Conservation (phyloP, 2,329 filamentous ascomycete genomes). For the Paracoccidioides lutzii region DNA sequence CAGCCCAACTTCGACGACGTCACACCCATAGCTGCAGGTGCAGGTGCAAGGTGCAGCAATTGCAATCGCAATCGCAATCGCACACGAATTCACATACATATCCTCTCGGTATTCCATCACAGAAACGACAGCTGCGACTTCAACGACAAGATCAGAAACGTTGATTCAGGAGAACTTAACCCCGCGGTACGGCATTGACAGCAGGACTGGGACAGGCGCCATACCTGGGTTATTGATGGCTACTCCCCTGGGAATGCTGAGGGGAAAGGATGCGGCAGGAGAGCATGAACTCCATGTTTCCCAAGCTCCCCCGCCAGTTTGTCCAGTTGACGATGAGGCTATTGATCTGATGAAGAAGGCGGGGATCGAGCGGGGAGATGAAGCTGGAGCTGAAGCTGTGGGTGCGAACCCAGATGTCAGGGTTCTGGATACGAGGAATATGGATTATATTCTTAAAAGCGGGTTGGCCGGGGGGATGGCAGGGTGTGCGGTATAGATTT, state of each 20-base stretch:
- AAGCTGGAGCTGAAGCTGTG: not conserved
- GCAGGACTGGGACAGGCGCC: not conserved
- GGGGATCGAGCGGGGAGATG: not conserved
- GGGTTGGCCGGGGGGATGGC: slow-evolving; percentile 80
- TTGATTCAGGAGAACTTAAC: not conserved
- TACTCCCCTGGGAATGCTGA: not conserved
- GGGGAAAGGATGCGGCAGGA: not conserved
- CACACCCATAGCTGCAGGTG: too few relatives aligned
- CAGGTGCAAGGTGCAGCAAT: too few relatives aligned
- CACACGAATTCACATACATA: too few relatives aligned
- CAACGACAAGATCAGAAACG: not conserved
- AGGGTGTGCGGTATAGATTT: slow-evolving; percentile 66
- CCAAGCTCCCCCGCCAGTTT: not conserved
- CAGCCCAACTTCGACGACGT: too few relatives aligned
- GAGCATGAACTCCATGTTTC: too few relatives aligned
- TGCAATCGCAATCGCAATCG: too few relatives aligned
- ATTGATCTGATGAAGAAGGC: not conserved
- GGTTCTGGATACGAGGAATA: slow-evolving; percentile 54
- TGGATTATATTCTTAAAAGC: slow-evolving; percentile 73
- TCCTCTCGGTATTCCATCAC: not conserved
- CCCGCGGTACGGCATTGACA: not conserved
- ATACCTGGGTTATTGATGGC: not conserved
- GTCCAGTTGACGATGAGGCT: slow-evolving; percentile 1
- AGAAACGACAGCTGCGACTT: not conserved
- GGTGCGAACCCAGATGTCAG: slow-evolving; percentile 17